These are phyloP conservation scores for Lasiodiplodia hormozganensis DNA, from an alignment of 2,329 filamentous ascomycete species.

Conservation along the genomic window DNA sequence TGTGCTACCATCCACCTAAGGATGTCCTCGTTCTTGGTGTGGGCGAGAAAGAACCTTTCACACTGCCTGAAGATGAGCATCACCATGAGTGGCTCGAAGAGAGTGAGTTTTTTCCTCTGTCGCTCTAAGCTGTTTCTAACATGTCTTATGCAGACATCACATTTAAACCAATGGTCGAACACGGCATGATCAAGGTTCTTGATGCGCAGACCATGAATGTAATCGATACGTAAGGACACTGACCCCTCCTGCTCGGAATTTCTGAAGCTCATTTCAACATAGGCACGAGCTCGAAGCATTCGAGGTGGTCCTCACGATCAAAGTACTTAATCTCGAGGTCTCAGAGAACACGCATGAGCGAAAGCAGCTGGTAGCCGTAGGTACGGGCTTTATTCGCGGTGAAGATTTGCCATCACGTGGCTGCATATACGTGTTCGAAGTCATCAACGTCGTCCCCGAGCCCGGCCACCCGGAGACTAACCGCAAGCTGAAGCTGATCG, in stretches of 20 bases:
- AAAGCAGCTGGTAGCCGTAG: slow-evolving; percentile 80
- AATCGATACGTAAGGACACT: slow-evolving; percentile 66
- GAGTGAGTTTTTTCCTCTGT: slow-evolving; percentile 48
- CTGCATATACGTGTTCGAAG: slow-evolving; percentile 86
- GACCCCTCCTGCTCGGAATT: not conserved
- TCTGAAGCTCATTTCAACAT: slow-evolving; percentile 3
- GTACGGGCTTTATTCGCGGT: slow-evolving; percentile 83
- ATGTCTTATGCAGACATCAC: slow-evolving; percentile 50
- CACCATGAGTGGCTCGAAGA: slow-evolving; percentile 82
- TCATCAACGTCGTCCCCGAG: slow-evolving; percentile 90
- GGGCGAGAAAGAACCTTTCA: slow-evolving; percentile 72
- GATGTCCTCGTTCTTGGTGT: slow-evolving; percentile 80
- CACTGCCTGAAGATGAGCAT: slow-evolving; percentile 84
- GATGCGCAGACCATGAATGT: slow-evolving; percentile 78
- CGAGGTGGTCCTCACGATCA: slow-evolving; percentile 81
- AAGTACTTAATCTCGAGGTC: slow-evolving; percentile 83
- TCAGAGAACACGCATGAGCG: slow-evolving; percentile 91
- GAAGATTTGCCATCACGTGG: slow-evolving; percentile 90
- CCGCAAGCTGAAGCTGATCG: slow-evolving; percentile 82
- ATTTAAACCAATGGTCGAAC: slow-evolving; percentile 72
- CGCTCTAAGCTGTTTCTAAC: not conserved
- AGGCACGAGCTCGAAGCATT: slow-evolving; percentile 72
- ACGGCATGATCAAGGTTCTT: slow-evolving; percentile 77
- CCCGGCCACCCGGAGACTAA: slow-evolving; percentile 85
- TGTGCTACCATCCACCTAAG: slow-evolving; percentile 79